Base-by-base conservation (phyloP, 352 stramenopile species). In the Phytophthora constricta region DNA sequence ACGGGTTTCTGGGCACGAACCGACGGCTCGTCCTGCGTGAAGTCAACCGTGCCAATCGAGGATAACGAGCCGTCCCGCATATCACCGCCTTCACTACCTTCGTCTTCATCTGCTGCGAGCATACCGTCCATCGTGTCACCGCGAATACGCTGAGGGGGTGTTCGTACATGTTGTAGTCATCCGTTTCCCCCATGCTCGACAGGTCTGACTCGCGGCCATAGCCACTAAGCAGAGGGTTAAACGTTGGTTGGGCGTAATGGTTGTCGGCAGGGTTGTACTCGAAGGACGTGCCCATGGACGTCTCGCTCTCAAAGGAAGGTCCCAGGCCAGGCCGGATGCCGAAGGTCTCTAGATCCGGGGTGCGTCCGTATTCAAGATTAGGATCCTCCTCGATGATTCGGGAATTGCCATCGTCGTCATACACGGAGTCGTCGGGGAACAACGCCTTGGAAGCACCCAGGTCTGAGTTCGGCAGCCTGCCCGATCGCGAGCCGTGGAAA, bases 11-110 rank as follows among this genome's bases (percentile, higher is more conserved):
- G 39, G 25, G 42, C 43, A 19, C 69, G 70, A 70, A 81, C 59
- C 16, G 70, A 74, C 10, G 72, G 72, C 10, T 74, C 72, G 9
- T 82, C 74, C 37, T 70, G 64, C 3, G 74, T 82, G 49, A 85
- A 85, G 60, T 90, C 78, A 10, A 90, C 79, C 17, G 81, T 90
- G 17, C 79, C 81, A 37, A 87, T 82, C 13, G 81, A 90, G 2
- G 70, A 79, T 26, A 80, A 68, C 4, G 77, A 87, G 25, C 65
- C 72, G 41, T 56, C 46, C 45, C 68, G 68, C 23, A 61, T 54
- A 20, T 68, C 68, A 1, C 50, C 56, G 14, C 27, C 53, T n/a
- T 75, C 59, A 14, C 57, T 75, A 14, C 58, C 64, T 37, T 70
- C 41, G 41, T 77, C 56, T 34, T 77, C 56, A 10, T 65, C 57